Percentiles rank a stretch among this genome's conserved stretches.
These are phyloP conservation scores for Patellifolia procumbens DNA, from an alignment of 179 eudicot genomes.

Conservation along the genomic window DNA sequence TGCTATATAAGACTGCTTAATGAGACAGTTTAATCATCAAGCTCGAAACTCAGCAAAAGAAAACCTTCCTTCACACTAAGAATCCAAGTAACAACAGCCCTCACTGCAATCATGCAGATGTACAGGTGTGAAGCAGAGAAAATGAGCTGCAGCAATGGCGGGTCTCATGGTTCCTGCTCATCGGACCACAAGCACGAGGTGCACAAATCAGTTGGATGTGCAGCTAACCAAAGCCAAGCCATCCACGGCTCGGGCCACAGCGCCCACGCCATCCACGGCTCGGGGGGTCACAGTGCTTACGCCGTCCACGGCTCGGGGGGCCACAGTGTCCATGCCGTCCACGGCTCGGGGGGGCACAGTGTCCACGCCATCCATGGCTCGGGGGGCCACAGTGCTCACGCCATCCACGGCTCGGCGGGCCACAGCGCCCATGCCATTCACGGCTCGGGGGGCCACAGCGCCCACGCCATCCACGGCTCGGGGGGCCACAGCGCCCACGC, in stretches of 20 bases:
- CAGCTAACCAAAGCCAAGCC: not conserved
- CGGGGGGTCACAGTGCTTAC: not conserved
- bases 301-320: not conserved
- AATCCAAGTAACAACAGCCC: not conserved
- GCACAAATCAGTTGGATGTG: conserved; percentile 16
- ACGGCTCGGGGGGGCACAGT: too few species aligned
- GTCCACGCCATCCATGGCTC: not conserved
- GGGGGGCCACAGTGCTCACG: conserved; percentile 13
- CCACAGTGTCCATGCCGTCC: too few species aligned
- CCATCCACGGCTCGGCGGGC: not conserved
- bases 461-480: conserved; percentile 4
- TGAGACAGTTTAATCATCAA: conserved; percentile 19
- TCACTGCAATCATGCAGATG: conserved; percentile 26
- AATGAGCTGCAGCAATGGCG: conserved; percentile 7
- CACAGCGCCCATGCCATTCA: conserved; percentile 12
- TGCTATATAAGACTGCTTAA: conserved; percentile 27
- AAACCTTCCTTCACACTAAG: conserved; percentile 1
- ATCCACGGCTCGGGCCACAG: not conserved
- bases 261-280: not conserved
- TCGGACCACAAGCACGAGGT: conserved; percentile 10
- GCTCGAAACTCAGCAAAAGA: conserved; percentile 20
- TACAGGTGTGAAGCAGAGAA: conserved; percentile 27
- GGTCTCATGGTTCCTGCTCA: conserved; percentile 17
- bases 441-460: conserved; percentile 5
- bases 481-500: not conserved